Evolutionary conservation across 768 basidiomycete species (phyloP).

Genomic region (Pholiota molesta): DNA sequence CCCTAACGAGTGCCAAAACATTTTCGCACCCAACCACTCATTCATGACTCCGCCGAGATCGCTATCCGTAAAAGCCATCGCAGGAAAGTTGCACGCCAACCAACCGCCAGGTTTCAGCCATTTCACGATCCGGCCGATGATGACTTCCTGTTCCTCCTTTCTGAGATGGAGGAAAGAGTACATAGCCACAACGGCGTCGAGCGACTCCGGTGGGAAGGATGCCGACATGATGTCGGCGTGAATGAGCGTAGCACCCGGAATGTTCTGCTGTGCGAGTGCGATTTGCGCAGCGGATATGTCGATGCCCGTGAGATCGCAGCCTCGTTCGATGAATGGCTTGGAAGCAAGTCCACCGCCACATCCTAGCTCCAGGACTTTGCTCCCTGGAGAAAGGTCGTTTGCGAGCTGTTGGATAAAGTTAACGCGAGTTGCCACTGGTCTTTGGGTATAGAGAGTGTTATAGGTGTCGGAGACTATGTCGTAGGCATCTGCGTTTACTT

Average conservation of each 20-base stretch:
- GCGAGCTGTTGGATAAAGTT: conserved; percentile 1
- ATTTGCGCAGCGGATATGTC: conserved; percentile 10
- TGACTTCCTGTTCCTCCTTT: conserved; percentile 1
- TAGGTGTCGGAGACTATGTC: conserved; percentile 1
- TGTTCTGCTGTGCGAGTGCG: conserved; percentile 4
- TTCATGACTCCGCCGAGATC: not conserved
- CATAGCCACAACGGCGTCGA: conserved; percentile 7
- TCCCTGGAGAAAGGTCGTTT: not conserved
- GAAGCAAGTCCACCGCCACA: conserved; percentile 7
- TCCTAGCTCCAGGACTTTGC: conserved; percentile 7
- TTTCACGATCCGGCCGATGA: not conserved
- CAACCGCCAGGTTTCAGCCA: conserved; percentile 9
- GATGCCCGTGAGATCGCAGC: conserved; percentile 5
- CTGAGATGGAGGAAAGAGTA: conserved; percentile 7
- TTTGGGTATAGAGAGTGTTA: not conserved
- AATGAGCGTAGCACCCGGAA: conserved; percentile 6
- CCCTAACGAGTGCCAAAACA: conserved; percentile 6
- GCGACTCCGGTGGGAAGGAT: not conserved
- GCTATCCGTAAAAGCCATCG: not conserved
- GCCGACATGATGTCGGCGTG: conserved; percentile 5
- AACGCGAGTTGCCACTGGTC: conserved; percentile 1
- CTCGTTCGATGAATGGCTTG: conserved; percentile 4
- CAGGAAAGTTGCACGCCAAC: not conserved
- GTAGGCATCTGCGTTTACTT: conserved; percentile 1
- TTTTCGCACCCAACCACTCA: conserved; percentile 4